phyloP scores from a whole-genome alignment of 495 filamentous ascomycete species.

The Penicillium herquei region DNA sequence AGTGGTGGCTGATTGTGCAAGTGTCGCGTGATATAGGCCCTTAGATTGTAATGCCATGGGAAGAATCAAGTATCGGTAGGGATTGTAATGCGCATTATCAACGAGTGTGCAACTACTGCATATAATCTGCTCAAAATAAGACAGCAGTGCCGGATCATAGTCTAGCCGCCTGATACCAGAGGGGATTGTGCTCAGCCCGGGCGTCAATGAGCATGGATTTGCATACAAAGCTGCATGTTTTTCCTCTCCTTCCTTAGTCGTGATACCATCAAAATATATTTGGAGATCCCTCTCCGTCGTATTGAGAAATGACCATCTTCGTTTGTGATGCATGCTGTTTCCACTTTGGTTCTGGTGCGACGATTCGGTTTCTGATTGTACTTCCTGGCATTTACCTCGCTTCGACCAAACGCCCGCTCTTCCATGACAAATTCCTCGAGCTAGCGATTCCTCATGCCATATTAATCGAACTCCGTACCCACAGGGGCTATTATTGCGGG shows the following conservation, averaged over 20 bases:
- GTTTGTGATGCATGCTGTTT: neutral
- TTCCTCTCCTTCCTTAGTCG: neutral
- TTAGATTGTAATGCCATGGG: conserved; percentile 26
- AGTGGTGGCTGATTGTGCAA: conserved; percentile 25
- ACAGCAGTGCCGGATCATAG: conserved; percentile 16
- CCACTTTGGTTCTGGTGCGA: neutral
- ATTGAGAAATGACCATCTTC: conserved; percentile 20
- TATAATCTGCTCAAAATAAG: conserved; percentile 24
- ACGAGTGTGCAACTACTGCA: conserved; percentile 27
- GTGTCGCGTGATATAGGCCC: conserved; percentile 24
- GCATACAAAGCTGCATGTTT: neutral
- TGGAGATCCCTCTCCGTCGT: conserved; percentile 21
- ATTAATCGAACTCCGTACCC: conserved; percentile 21
- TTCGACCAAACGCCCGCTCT: conserved; percentile 26
- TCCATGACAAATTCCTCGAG: conserved; percentile 26
- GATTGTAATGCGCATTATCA: conserved; percentile 24
- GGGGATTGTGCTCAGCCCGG: conserved; percentile 7
- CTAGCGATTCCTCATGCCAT: conserved; percentile 27
- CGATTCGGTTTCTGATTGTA: neutral
- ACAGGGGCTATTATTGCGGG: conserved; percentile 15
- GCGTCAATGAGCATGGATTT: neutral
- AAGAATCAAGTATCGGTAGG: conserved; percentile 28
- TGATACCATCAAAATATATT: conserved; percentile 9
- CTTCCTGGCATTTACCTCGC: conserved; percentile 1
- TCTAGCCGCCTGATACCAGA: conserved; percentile 4